Percentiles rank a stretch among this genome's conserved stretches.
Conservation (phyloP, 371 early-diverging fungal genomes). For the Lichtheimia corymbifera region DNA sequence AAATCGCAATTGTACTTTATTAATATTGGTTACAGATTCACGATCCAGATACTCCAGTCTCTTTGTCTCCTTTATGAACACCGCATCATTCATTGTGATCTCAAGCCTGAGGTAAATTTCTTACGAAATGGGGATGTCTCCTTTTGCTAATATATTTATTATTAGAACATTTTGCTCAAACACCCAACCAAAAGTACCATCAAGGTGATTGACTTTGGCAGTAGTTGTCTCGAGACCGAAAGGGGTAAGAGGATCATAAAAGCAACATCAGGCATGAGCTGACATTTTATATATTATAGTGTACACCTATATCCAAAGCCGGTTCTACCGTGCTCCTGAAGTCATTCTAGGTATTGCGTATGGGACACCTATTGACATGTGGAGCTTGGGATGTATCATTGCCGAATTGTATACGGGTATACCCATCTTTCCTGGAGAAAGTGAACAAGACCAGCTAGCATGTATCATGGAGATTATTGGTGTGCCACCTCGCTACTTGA, state of each 20-base stretch:
- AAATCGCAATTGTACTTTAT: neutral
- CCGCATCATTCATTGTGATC: slow-evolving; percentile 96
- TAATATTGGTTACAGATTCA: slow-evolving; percentile 51
- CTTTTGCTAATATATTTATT: neutral
- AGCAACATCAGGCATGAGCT: neutral
- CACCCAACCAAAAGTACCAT: slow-evolving; percentile 59
- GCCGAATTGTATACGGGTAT: slow-evolving; percentile 89
- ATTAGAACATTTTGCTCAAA: slow-evolving; percentile 64
- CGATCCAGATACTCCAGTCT: slow-evolving; percentile 86
- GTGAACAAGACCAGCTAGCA: slow-evolving; percentile 94
- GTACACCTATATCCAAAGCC: slow-evolving; percentile 93
- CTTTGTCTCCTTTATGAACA: slow-evolving; percentile 73
- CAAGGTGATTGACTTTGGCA: slow-evolving; percentile 95
- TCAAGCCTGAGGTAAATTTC: slow-evolving; percentile 90
- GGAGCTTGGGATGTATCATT: slow-evolving; percentile 97
- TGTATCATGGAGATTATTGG: slow-evolving; percentile 92
- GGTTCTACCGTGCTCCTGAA: slow-evolving; percentile 96
- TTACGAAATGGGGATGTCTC: neutral
- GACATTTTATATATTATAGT: slow-evolving; percentile 31
- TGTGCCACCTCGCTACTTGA: slow-evolving; percentile 68
- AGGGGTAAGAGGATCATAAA: slow-evolving; percentile 24
- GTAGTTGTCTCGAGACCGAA: slow-evolving; percentile 76
- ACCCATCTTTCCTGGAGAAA: slow-evolving; percentile 97
- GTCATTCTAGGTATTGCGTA: slow-evolving; percentile 87
- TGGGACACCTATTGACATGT: slow-evolving; percentile 93